Evolutionary conservation across 495 filamentous ascomycete genomes (phyloP).

Genomic region (Apiosordaria backusii): DNA sequence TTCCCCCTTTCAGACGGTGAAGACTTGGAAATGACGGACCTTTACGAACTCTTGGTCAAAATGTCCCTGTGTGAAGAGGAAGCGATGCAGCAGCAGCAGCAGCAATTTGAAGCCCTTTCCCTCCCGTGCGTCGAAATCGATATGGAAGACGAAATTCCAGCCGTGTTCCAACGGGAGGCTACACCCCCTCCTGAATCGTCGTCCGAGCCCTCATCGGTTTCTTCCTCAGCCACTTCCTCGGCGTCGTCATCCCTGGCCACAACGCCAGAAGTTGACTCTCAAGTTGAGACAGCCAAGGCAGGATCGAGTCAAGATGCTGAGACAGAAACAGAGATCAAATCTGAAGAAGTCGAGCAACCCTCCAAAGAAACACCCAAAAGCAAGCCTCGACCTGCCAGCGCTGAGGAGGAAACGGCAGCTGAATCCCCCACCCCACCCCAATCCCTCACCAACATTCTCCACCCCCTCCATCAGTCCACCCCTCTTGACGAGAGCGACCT

Average conservation of each 20-base stretch:
- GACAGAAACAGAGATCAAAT: neutral
- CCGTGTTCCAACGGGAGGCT: neutral
- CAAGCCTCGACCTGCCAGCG: no score
- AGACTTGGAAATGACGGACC: conserved; percentile 7
- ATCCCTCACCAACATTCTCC: conserved; percentile 2
- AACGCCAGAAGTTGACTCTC: neutral
- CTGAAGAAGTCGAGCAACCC: neutral
- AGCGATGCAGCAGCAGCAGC: neutral
- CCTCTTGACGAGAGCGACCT: conserved; percentile 2
- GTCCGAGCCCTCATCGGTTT: neutral
- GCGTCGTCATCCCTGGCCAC: neutral
- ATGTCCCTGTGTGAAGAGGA: conserved; percentile 6
- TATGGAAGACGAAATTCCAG: conserved; percentile 5
- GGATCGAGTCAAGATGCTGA: neutral
- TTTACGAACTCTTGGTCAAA: conserved; percentile 7
- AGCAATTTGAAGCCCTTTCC: neutral
- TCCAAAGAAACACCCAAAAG: neutral
- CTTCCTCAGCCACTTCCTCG: neutral
- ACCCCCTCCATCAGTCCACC: conserved; percentile 4
- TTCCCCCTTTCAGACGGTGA: conserved; percentile 1
- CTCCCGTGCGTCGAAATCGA: neutral
- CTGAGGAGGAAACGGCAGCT: neutral
- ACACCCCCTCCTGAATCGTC: neutral
- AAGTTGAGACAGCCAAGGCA: neutral
- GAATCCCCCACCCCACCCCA: neutral